Evolutionary conservation across 129 eudicot genomes (phyloP).

Genomic region (Artemisia tridentata): DNA sequence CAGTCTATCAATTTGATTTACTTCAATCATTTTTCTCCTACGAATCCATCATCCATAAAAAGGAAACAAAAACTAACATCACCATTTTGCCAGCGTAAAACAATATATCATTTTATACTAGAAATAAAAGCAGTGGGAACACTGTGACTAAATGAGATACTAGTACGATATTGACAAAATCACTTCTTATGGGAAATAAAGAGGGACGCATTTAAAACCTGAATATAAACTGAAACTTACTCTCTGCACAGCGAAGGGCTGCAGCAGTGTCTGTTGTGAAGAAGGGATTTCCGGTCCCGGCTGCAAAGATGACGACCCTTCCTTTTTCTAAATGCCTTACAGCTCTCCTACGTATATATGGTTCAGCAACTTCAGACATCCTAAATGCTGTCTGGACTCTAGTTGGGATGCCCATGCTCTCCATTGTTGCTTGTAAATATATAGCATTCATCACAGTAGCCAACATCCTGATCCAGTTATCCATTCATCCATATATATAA

Average conservation of each 20-base stretch:
- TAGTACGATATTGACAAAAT: too few relatives aligned
- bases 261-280: slow-evolving; percentile 99
- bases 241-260: slow-evolving; percentile 94
- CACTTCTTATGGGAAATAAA: background rate
- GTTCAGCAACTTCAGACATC: slow-evolving; percentile 99
- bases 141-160: background rate
- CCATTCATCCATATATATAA: too few relatives aligned
- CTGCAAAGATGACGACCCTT: slow-evolving; percentile 92
- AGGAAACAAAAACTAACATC: slow-evolving; percentile 4
- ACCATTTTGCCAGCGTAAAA: background rate
- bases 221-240: slow-evolving; percentile 37
- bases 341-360: slow-evolving; percentile 89
- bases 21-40: background rate
- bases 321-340: slow-evolving; percentile 95
- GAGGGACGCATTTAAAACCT: background rate
- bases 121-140: background rate
- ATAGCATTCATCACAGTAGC: slow-evolving; percentile 99
- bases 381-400: slow-evolving; percentile 98
- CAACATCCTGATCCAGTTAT: slow-evolving; percentile 65
- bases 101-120: background rate
- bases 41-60: background rate
- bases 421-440: slow-evolving; percentile 98
- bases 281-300: slow-evolving; percentile 98
- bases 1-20: too few relatives aligned
- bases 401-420: slow-evolving; percentile 97